Percentiles rank a stretch among this genome's conserved stretches.
Conservation (phyloP, 106 monocot genomes). For the Vanilla planifolia region DNA sequence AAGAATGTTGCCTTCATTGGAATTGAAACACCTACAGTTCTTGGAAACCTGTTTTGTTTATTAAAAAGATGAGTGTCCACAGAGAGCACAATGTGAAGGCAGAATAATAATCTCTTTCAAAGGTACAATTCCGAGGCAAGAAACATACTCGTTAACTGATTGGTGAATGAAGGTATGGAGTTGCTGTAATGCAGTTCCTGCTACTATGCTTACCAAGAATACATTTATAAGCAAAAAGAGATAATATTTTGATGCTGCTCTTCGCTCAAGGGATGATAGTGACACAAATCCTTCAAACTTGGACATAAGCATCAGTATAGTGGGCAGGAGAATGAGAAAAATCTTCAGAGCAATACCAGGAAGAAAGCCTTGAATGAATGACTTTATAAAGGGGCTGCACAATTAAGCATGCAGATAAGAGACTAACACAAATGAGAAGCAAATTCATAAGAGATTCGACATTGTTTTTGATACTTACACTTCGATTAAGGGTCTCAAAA, state of each 20-base stretch:
- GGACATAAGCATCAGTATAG: slow-evolving; percentile 67
- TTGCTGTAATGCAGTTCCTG: slow-evolving; percentile 56
- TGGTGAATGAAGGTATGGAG: slow-evolving; percentile 44
- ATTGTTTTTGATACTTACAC: slow-evolving; percentile 18
- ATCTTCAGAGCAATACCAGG: slow-evolving; percentile 64
- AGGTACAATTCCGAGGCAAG: neutral
- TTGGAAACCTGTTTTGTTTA: slow-evolving; percentile 45
- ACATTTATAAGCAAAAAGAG: slow-evolving; percentile 54
- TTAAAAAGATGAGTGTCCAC: too few species aligned
- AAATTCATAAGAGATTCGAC: neutral
- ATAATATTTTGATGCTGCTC: slow-evolving; percentile 55
- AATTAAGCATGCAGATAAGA: neutral
- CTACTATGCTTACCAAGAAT: slow-evolving; percentile 46
- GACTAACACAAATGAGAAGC: neutral
- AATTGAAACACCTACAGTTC: slow-evolving; percentile 56
- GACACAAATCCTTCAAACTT: slow-evolving; percentile 57
- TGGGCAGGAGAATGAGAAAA: slow-evolving; percentile 55
- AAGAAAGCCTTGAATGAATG: slow-evolving; percentile 63
- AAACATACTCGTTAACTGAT: slow-evolving; percentile 41
- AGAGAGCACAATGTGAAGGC: neutral
- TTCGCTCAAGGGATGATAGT: slow-evolving; percentile 44
- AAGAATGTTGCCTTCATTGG: slow-evolving; percentile 87
- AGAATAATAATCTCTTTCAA: neutral
- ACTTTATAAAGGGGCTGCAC: slow-evolving; percentile 37
- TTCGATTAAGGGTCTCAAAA: slow-evolving; percentile 49